Base-by-base conservation (phyloP, 192 early-diverging fungal genomes). In the Mortierella claussenii region DNA sequence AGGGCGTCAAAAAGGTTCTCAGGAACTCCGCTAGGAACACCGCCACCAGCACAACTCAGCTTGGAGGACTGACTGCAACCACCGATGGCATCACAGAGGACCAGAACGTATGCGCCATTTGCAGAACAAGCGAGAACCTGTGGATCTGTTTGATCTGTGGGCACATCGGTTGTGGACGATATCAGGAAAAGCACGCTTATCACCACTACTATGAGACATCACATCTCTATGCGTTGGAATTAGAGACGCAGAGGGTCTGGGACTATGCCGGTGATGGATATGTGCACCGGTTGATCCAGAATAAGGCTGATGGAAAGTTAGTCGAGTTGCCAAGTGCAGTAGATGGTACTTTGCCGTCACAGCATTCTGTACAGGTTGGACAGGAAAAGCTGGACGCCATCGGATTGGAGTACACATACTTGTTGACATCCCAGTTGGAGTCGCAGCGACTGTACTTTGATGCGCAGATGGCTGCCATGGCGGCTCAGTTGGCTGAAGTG, bases 101-200 rank as follows among this genome's bases (percentile, higher is more conserved):
- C 18, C 55, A 71, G 36, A 81, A 86, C 73, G 82, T 82, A 61
- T 99, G 97, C 70, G 80, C 82, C 30, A 82, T 86, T 13, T 99
- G 97, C 70, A 83, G 85, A n/a, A 82, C 89, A 9, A 86, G 74
- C 3, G 87, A 89, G 45, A 91, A 91, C 55, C 82, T 99, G 44
- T 99, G 97, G 97, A 97, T 98, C 37, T 99, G 97, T 64, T 81
- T 99, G 44, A 90, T 99, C 27, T 99, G 97, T 78, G 97, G 95
- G 1, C 90, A 95, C 55, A 89, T 99, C 32, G 97, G 97, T 0
- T 99, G 97, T 73, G 97, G 97, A 8, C 81, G 97, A 45, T 99
- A 99, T 68, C 88, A 92, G 46, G 86, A 87, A 20, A 95, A 86
- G 21, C 97, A 98, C 68, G 97, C 97, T 0, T 91, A 94, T 48